phyloP scores from a whole-genome alignment of 768 basidiomycete genomes.

The Podaxis mareebaensis region DNA sequence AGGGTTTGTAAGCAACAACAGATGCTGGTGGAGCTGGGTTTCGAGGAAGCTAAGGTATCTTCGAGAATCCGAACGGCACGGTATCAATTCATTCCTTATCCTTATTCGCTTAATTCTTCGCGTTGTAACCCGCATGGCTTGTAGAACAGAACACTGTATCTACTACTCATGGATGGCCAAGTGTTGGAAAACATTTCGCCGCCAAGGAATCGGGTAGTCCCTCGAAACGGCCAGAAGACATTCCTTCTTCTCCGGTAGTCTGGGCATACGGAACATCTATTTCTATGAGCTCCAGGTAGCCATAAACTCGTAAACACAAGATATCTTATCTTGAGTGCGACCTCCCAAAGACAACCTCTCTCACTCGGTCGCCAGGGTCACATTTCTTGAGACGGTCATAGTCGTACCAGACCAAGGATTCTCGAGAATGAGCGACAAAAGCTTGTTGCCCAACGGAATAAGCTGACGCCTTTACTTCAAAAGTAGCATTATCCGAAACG shows the following conservation, averaged over 20 bases:
- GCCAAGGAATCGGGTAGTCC: background rate
- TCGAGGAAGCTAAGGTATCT: background rate
- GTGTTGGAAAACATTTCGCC: background rate
- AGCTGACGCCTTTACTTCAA: slow-evolving; percentile 53
- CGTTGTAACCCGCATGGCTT: background rate
- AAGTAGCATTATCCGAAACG: slow-evolving; percentile 38
- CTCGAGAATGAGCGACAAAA: slow-evolving; percentile 65
- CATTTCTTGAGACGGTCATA: slow-evolving; percentile 68
- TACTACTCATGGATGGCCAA: background rate
- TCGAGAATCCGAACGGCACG: background rate
- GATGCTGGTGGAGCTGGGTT: background rate
- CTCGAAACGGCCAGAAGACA: background rate
- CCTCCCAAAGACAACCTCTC: slow-evolving; percentile 32
- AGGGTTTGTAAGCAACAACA: background rate
- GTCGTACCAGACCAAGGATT: slow-evolving; percentile 76
- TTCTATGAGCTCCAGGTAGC: background rate
- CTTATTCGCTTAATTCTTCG: background rate
- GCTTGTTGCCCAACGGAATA: slow-evolving; percentile 66
- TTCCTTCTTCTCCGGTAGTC: background rate
- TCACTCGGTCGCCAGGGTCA: slow-evolving; percentile 54
- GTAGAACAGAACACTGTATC: background rate
- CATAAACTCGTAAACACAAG: background rate
- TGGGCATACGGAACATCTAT: background rate
- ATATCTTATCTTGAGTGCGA: slow-evolving; percentile 14
- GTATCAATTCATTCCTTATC: background rate